phyloP scores from a whole-genome alignment of 257 asterid genomes.

The Prunella vulgaris region DNA sequence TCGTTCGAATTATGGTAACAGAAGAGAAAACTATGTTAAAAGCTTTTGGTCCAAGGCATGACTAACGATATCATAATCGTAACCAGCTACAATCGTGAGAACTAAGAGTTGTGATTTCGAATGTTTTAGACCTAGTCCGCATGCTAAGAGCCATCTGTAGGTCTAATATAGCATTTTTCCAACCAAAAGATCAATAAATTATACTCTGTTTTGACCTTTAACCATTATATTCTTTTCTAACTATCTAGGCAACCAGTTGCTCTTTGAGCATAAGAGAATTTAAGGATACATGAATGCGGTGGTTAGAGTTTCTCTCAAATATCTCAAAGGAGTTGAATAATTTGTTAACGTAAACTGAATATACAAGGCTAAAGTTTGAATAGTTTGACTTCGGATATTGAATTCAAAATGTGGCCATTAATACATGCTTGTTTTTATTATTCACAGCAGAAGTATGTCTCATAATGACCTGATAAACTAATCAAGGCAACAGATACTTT shows the following conservation, averaged over 20 bases:
- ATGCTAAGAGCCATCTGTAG: background rate
- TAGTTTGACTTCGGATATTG: background rate
- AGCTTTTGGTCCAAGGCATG: too few relatives aligned
- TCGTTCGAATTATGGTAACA: too few relatives aligned
- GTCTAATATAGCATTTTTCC: background rate
- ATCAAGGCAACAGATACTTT: background rate
- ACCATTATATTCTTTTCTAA: background rate
- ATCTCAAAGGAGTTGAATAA: background rate
- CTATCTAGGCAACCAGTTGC: background rate
- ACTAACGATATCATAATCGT: too few relatives aligned
- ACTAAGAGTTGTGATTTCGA: too few relatives aligned
- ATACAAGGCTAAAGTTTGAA: background rate
- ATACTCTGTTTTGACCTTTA: background rate
- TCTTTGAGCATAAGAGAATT: background rate
- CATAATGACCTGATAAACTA: constrained; percentile 11
- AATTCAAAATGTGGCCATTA: background rate
- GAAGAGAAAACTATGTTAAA: too few relatives aligned
- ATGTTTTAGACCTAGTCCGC: too few relatives aligned
- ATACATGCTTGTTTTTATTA: background rate
- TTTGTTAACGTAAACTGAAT: too few relatives aligned
- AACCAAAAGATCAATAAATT: constrained; percentile 5
- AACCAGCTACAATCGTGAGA: too few relatives aligned
- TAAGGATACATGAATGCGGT: background rate
- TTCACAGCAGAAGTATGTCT: background rate
- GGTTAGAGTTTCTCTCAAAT: background rate